Base-by-base conservation (phyloP, 345 rosid species). In the Citrus unshiu region DNA sequence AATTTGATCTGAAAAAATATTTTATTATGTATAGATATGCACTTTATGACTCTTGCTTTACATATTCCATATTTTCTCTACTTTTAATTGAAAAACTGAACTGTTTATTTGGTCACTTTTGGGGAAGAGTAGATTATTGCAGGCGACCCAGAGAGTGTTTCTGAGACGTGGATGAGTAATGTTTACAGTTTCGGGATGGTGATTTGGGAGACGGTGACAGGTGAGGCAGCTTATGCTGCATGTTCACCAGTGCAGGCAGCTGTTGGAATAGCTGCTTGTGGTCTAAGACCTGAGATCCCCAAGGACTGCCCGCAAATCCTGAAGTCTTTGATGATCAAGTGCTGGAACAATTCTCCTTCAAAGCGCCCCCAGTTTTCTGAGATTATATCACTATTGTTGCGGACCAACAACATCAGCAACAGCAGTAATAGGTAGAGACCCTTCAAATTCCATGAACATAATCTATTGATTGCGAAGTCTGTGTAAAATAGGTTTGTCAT, bases 81-180 rank as follows among this genome's bases (percentile, higher is more conserved):
- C 65, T 40, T 34, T 35, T 57, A 56, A 54, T 37, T 65, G 69
- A 24, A 62, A 60, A 35, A 67, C 73, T 64, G 68, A 65, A 40
- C 22, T 63, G 35, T 9, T 65, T 60, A 25, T 37, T 32, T 65
- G 64, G 21, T 30, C 27, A n/a, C 16, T 71, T 51, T 62, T 79
- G 78, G 62, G 82, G 83, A 77, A 59, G 78, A 83, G 58, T 93
- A 95, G 99, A 92, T 93, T 34, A 92, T 95, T 83, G 96, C 99
- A 32, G 98, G 98, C 32, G 99, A 95, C 79, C 99, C 97, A 3
- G 99, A 93, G 86, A 88, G 84, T 74, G 93, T 95, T 3, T 84
- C 86, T 1, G 99, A 95, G 92, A 93, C 99, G 25, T 92, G 96
- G 94, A 95, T 93, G 99, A 95, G 99, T 78, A 95, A 95, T 82